A percentile compares a stretch with the other conserved stretches of the same genome.
Conservation (phyloP, 1,284 basidiomycete genomes). For the Pseudozyma thailandica region DNA sequence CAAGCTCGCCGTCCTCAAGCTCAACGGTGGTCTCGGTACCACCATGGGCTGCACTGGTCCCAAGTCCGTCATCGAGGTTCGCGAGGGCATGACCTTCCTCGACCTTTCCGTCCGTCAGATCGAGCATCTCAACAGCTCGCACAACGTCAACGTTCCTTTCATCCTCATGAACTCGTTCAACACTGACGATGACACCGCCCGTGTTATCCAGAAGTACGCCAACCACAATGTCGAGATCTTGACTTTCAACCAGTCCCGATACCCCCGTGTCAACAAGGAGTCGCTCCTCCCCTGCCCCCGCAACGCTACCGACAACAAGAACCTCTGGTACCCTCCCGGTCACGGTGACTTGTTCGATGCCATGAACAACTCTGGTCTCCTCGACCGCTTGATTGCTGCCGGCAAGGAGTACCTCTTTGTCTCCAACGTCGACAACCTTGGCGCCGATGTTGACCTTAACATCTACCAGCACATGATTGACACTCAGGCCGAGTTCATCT, state of each 20-base stretch:
- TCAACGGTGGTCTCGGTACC: slow-evolving; percentile 98
- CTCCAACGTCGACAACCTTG: slow-evolving; percentile 98
- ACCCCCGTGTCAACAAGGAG: slow-evolving; percentile 97
- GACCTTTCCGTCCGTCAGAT: slow-evolving; percentile 97
- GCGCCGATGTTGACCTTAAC: slow-evolving; percentile 84
- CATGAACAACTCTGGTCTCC: slow-evolving; percentile 90
- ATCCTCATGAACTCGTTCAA: slow-evolving; percentile 99
- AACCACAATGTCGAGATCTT: slow-evolving; percentile 74
- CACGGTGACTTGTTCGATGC: slow-evolving; percentile 98
- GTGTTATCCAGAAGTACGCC: slow-evolving; percentile 98
- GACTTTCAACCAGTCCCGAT: slow-evolving; percentile 95
- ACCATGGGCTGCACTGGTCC: slow-evolving; percentile 88
- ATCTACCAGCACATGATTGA: slow-evolving; percentile 73
- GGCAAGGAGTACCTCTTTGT: slow-evolving; percentile 99
- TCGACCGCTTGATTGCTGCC: slow-evolving; percentile 91
- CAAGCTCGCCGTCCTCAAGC: slow-evolving; percentile 93
- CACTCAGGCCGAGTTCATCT: slow-evolving; percentile 68
- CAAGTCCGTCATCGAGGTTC: slow-evolving; percentile 70
- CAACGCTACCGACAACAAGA: slow-evolving; percentile 88
- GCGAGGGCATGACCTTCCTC: slow-evolving; percentile 97
- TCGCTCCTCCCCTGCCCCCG: slow-evolving; percentile 88
- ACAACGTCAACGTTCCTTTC: slow-evolving; percentile 86
- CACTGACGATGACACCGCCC: slow-evolving; percentile 74
- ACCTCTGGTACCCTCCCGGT: slow-evolving; percentile 92
- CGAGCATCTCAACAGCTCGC: slow-evolving; percentile 77